Percentiles rank a stretch among this genome's conserved stretches.
phyloP scores from a whole-genome alignment of 2,329 filamentous ascomycete species.

The Lecanicillium sp. region DNA sequence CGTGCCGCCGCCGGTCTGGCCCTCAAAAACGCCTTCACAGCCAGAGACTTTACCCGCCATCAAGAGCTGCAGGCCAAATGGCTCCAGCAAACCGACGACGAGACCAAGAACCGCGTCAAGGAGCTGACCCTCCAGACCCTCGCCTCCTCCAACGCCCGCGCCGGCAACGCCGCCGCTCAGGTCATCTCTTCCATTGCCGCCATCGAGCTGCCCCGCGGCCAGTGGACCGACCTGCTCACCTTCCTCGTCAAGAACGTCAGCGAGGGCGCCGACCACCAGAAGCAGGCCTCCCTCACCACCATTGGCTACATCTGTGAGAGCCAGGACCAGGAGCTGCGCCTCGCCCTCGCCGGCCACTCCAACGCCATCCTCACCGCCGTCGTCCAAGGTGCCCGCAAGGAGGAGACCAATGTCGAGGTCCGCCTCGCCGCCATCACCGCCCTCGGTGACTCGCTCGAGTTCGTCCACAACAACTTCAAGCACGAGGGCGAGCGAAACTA shows the following conservation, averaged over 20 bases:
- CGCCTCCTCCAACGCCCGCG: conserved; percentile 68
- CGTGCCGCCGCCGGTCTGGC: conserved; percentile 92
- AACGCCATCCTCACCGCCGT: conserved; percentile 97
- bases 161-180: conserved; percentile 84
- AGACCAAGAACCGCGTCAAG: conserved; percentile 84
- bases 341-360: conserved; percentile 76
- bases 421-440: conserved; percentile 89
- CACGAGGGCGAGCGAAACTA: conserved; percentile 99
- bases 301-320: conserved; percentile 98
- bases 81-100: conserved; percentile 72
- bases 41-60: conserved; percentile 80
- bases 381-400: conserved; percentile 93
- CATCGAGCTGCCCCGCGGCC: conserved; percentile 86
- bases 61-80: conserved; percentile 91
- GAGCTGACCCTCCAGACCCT: conserved; percentile 83
- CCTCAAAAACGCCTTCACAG: conserved; percentile 95
- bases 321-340: conserved; percentile 78
- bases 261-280: conserved; percentile 76
- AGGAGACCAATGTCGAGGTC: conserved; percentile 87
- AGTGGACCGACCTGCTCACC: conserved; percentile 90
- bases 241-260: conserved; percentile 88
- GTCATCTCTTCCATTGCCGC: conserved; percentile 91
- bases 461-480: conserved; percentile 97
- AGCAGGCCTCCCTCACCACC: conserved; percentile 89
- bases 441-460: conserved; percentile 92